Percentiles rank a stretch among this genome's conserved stretches.
Evolutionary conservation across 148 eudicot species (phyloP).

Genomic region (Nepenthes gracilis): DNA sequence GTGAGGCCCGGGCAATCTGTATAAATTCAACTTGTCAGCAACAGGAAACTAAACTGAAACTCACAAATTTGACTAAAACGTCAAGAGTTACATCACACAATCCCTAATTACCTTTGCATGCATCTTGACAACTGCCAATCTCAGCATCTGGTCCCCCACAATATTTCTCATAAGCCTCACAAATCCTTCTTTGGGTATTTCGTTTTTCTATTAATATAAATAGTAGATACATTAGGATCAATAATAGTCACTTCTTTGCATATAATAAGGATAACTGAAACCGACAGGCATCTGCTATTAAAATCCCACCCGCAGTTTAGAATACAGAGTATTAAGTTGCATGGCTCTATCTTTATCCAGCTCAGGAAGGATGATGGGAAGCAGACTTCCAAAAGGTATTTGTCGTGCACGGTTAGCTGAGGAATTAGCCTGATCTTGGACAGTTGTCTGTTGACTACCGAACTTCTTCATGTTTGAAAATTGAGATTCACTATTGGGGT

Average conservation of each 20-base stretch:
- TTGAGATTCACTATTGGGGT: conserved; percentile 31
- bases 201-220: conserved; percentile 54
- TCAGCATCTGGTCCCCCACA: conserved; percentile 94
- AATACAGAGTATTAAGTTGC: conserved; percentile 68
- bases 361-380: conserved; percentile 77
- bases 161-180: conserved; percentile 63
- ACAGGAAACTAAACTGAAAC: conserved; percentile 2
- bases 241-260: background rate
- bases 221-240: conserved; percentile 2
- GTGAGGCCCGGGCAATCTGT: conserved; percentile 30
- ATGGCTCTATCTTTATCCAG: conserved; percentile 78
- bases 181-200: conserved; percentile 75
- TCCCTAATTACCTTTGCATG: conserved; percentile 47
- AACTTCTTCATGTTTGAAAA: conserved; percentile 28
- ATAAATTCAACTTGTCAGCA: background rate
- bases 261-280: background rate
- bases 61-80: background rate
- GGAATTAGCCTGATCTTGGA: conserved; percentile 31
- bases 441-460: conserved; percentile 31
- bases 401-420: conserved; percentile 44
- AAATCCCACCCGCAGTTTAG: conserved; percentile 44
- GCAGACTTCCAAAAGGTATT: conserved; percentile 81
- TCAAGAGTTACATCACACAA: background rate
- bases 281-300: background rate
- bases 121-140: conserved; percentile 69